Conservation (phyloP, 805 yeast genomes). For the Kluyveromyces aestuarii region DNA sequence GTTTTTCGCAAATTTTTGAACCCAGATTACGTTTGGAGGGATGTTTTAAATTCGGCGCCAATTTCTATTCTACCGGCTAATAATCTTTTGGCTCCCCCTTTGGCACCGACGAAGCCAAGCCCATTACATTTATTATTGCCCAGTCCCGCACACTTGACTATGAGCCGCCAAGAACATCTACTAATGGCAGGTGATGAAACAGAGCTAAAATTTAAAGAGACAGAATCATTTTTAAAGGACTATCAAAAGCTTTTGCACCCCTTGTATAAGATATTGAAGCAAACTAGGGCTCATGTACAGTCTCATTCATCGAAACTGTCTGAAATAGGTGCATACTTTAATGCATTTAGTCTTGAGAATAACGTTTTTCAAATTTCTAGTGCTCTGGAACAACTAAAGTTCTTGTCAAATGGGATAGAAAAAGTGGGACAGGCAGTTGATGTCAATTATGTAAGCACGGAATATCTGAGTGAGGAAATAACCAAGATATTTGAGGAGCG, state of each 20-base stretch:
- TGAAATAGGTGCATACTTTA: slow-evolving; percentile 66
- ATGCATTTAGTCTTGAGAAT: slow-evolving; percentile 49
- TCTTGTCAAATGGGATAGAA: slow-evolving; percentile 51
- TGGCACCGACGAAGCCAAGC: slow-evolving; percentile 46
- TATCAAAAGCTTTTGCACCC: slow-evolving; percentile 21
- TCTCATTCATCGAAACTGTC: slow-evolving; percentile 58
- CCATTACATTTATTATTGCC: slow-evolving; percentile 58
- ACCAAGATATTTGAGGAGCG: slow-evolving; percentile 33
- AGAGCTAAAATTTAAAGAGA: slow-evolving; percentile 33
- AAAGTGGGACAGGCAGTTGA: slow-evolving; percentile 83
- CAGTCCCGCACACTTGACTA: slow-evolving; percentile 41
- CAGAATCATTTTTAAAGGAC: slow-evolving; percentile 29
- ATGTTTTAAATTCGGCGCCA: slow-evolving; percentile 53
- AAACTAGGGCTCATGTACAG: slow-evolving; percentile 31
- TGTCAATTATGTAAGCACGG: slow-evolving; percentile 47
- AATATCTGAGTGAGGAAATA: slow-evolving; percentile 34
- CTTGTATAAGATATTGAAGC: slow-evolving; percentile 21
- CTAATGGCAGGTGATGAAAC: slow-evolving; percentile 15
- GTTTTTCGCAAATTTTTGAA: slow-evolving; percentile 74
- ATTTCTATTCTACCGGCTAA: slow-evolving; percentile 43
- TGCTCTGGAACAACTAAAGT: slow-evolving; percentile 19
- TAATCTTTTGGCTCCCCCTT: slow-evolving; percentile 51
- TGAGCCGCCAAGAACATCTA: slow-evolving; percentile 13
- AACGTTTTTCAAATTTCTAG: slow-evolving; percentile 52
- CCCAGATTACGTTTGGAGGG: slow-evolving; percentile 79